phyloP scores from a whole-genome alignment of 148 eudicot species.

The Spergularia marina region DNA sequence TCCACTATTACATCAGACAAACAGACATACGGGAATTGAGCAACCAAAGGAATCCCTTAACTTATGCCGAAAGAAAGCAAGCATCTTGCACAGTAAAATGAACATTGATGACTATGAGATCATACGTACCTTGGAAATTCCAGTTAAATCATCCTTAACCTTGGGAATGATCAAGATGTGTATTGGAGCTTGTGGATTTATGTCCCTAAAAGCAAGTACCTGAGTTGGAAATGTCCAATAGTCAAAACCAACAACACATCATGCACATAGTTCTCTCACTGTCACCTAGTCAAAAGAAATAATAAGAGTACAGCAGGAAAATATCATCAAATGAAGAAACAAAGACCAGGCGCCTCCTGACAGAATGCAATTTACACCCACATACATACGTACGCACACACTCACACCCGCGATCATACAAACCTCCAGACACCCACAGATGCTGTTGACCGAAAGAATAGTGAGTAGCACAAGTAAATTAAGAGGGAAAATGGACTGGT shows the following conservation, averaged over 20 bases:
- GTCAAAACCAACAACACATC: constrained; percentile 11
- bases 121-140: constrained; percentile 58
- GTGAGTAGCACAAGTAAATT: neutral
- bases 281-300: neutral
- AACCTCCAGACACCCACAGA: neutral
- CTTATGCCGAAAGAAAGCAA: neutral
- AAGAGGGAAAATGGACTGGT: neutral
- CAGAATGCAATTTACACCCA: neutral
- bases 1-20: neutral
- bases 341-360: neutral
- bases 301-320: too few species aligned
- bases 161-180: constrained; percentile 90
- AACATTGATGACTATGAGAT: constrained; percentile 12
- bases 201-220: constrained; percentile 96
- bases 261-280: neutral
- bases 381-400: neutral
- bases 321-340: too few species aligned
- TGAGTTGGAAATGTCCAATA: constrained; percentile 25
- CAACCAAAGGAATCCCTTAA: neutral
- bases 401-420: neutral
- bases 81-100: neutral
- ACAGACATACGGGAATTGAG: neutral
- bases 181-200: constrained; percentile 83
- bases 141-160: constrained; percentile 75
- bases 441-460: neutral